phyloP scores from a whole-genome alignment of 805 yeast species.

The Zygosaccharomyces gambellarensis region DNA sequence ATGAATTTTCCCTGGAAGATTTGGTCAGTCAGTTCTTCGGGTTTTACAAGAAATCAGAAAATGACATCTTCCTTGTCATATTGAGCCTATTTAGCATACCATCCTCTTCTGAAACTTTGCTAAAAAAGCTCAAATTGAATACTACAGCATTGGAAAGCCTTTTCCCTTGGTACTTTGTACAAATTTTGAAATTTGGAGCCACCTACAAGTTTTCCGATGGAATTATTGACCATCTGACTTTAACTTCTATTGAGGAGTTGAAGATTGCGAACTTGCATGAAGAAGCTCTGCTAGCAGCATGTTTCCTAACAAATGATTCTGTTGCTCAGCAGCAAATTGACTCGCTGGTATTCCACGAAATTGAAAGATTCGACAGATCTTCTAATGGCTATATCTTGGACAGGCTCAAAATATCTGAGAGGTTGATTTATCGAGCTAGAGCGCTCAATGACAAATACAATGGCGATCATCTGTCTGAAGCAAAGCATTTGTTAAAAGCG shows the following conservation, averaged over 20 bases:
- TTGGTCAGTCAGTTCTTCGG: conserved; percentile 18
- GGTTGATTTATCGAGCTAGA: conserved; percentile 49
- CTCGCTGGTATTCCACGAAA: conserved; percentile 25
- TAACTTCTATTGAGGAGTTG: conserved; percentile 49
- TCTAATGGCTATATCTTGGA: conserved; percentile 27
- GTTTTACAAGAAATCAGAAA: conserved; percentile 7
- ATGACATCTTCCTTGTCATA: conserved; percentile 12
- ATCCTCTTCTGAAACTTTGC: conserved; percentile 12
- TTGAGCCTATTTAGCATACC: conserved; percentile 20
- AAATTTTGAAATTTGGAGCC: conserved; percentile 39
- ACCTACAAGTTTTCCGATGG: conserved; percentile 23
- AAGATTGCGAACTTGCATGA: conserved; percentile 44
- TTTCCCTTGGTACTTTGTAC: conserved; percentile 50
- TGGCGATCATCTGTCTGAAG: conserved; percentile 55
- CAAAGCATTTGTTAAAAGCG: conserved; percentile 58
- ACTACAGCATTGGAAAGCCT: conserved; percentile 33
- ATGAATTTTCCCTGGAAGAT: conserved; percentile 33
- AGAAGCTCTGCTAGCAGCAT: conserved; percentile 59
- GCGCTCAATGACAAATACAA: conserved; percentile 50
- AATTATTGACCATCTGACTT: conserved; percentile 38
- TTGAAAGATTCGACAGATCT: conserved; percentile 15
- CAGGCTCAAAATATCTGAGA: conserved; percentile 45
- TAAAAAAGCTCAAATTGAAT: conserved; percentile 11
- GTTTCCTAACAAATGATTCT: conserved; percentile 50
- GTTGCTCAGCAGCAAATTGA: conserved; percentile 41